Evolutionary conservation across 73 alveolate genomes (phyloP), one percentile per base, ranked within the genome.

Genomic region (Paramecium tetraurelia): DNA sequence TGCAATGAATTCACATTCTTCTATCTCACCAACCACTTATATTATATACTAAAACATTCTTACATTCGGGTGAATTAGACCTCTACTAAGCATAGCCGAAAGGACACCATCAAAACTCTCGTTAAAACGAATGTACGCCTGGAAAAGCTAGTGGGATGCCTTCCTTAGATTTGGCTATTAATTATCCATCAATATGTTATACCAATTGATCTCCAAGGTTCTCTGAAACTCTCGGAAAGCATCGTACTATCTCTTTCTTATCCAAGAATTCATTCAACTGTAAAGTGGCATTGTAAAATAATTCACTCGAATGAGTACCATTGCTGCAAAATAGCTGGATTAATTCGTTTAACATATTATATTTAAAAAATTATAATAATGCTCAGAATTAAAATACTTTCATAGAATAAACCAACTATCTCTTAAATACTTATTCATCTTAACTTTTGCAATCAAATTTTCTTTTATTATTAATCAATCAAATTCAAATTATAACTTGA

Each of bases 311-410:
- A 20, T 41, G 46, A 22, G 36, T 41, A 8, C 38, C 12, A 20
- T 46, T 24, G 31, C 59, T 72, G n/a, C 36, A 12, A 72, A 80
- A 80, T 22, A 80, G 50, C 75, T 80, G 57, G 48, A 80, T 80
- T 46, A 80, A 80, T 44, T 80, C 90, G 90, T 80, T 80, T 80
- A 80, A 48, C 90, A 80, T 80, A 44, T 53, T 53, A 53, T 53
- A 53, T 68, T 68, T 68, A 53, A 53, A 53, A 53, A 53, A 16
- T n/a, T 53, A 53, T 53, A 53, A 53, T n/a, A 16, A 53, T 53
- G 69, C 69, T 53, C 69, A 8, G 4, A 53, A 53, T 53, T 53
- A 53, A 18, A 53, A 20, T n/a, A 18, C 22, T 53, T 0, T 8
- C 27, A 53, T 18, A 53, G 69, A 53, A 53, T 53, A n/a, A 53